Evolutionary conservation across 2,329 filamentous ascomycete species (phyloP).

Genomic region (Furcasterigmium sp.): DNA sequence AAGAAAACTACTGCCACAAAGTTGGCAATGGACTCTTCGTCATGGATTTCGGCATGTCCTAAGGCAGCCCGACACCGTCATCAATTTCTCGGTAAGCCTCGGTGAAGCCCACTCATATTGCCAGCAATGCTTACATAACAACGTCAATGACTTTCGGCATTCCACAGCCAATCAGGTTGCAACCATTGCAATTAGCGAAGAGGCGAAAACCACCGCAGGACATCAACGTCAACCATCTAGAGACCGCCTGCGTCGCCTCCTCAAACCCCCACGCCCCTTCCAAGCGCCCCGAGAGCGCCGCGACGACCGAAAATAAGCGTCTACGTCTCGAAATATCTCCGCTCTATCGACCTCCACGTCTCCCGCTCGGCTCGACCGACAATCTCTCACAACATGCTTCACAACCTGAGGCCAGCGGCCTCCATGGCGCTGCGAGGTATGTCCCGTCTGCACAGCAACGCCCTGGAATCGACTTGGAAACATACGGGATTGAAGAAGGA

Average conservation of each 20-base stretch:
- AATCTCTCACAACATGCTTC: slow-evolving; percentile 32
- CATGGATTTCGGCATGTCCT: too few species aligned
- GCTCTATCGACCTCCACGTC: not conserved
- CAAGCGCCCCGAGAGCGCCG: slow-evolving; percentile 5
- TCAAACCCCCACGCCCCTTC: slow-evolving; percentile 5
- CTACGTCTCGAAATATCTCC: slow-evolving; percentile 1
- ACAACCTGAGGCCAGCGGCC: slow-evolving; percentile 44
- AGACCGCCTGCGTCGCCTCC: slow-evolving; percentile 1
- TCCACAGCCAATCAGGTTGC: slow-evolving; percentile 8
- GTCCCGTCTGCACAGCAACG: slow-evolving; percentile 11
- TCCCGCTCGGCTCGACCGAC: slow-evolving; percentile 3
- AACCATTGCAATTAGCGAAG: slow-evolving; percentile 8
- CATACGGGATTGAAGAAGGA: too few species aligned
- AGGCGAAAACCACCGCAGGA: slow-evolving; percentile 4
- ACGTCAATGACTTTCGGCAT: not conserved
- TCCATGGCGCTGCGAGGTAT: slow-evolving; percentile 48
- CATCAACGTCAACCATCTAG: slow-evolving; percentile 7
- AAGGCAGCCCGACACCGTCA: too few species aligned
- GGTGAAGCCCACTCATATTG: too few species aligned
- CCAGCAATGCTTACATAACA: not conserved
- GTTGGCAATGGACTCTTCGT: too few species aligned
- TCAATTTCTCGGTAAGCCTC: slow-evolving; percentile 11
- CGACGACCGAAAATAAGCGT: slow-evolving; percentile 1
- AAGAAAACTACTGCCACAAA: too few species aligned
- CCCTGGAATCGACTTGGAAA: too few species aligned